A percentile compares a stretch with the other conserved stretches of the same genome.
Conservation (phyloP, 805 yeast genomes). For the Candida xiaguanensis region DNA sequence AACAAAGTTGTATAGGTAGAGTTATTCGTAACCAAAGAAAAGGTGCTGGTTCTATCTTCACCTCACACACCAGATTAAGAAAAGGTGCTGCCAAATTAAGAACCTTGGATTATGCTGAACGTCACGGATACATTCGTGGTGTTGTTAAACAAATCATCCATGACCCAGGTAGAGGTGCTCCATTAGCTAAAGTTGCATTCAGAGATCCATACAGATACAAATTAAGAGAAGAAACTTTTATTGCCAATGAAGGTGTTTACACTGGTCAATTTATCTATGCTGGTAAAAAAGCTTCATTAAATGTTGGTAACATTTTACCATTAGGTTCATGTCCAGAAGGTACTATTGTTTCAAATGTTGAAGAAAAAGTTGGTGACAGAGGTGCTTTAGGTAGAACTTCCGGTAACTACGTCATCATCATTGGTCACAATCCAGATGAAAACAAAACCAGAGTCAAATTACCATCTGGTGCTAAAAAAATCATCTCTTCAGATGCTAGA, state of each 20-base stretch:
- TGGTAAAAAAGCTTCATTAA: conserved; percentile 97
- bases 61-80: conserved; percentile 99
- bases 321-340: conserved; percentile 98
- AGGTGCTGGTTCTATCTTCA: conserved; percentile 99
- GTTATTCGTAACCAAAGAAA: conserved; percentile 99
- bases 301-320: conserved; percentile 96
- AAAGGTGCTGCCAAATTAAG: conserved; percentile 99
- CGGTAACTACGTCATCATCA: conserved; percentile 98
- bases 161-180: conserved; percentile 99
- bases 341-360: conserved; percentile 97
- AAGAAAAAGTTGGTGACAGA: conserved; percentile 99
- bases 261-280: conserved; percentile 99
- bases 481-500: conserved; percentile 93
- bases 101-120: conserved; percentile 98
- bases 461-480: conserved; percentile 98
- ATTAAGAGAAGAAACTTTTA: conserved; percentile 96
- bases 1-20: conserved; percentile 62
- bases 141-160: conserved; percentile 97
- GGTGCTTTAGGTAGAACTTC: conserved; percentile 99
- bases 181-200: conserved; percentile 97
- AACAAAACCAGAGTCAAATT: conserved; percentile 98
- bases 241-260: conserved; percentile 99
- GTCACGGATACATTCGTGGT: conserved; percentile 99
- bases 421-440: conserved; percentile 99
- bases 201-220: conserved; percentile 99